phyloP scores from a whole-genome alignment of 352 stramenopile species.

The Pythium dissimile region DNA sequence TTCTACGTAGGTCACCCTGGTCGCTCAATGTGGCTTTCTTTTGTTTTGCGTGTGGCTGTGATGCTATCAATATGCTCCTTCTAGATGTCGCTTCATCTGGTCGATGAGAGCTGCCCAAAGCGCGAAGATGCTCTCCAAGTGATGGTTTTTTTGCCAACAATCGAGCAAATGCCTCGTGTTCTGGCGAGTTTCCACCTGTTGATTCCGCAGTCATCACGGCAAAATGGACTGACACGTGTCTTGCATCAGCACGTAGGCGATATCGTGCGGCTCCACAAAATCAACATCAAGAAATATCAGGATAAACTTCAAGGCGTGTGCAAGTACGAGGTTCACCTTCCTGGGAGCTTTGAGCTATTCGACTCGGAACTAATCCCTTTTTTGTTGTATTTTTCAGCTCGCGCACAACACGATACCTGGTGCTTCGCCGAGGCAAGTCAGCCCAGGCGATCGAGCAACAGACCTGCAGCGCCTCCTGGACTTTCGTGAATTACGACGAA shows the following conservation, averaged over 20 bases:
- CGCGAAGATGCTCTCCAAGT: constrained; percentile 54
- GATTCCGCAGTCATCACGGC: neutral
- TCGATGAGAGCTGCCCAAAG: constrained; percentile 56
- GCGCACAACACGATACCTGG: constrained; percentile 47
- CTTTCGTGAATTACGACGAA: constrained; percentile 55
- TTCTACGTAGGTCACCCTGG: constrained; percentile 46
- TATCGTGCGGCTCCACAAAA: constrained; percentile 75
- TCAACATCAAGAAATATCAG: constrained; percentile 63
- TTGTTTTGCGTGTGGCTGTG: too few relatives aligned
- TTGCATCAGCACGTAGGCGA: constrained; percentile 55
- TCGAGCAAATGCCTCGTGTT: constrained; percentile 58
- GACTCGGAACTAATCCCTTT: too few relatives aligned
- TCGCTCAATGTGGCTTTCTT: neutral
- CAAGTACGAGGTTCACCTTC: constrained; percentile 37
- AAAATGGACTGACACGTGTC: neutral
- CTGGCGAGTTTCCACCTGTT: constrained; percentile 29
- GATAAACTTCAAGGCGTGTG: constrained; percentile 53
- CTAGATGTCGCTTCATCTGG: constrained; percentile 72
- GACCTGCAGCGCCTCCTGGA: constrained; percentile 53
- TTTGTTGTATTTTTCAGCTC: constrained; percentile 26
- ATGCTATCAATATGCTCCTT: neutral
- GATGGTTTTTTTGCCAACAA: constrained; percentile 60
- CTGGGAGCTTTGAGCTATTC: too few relatives aligned
- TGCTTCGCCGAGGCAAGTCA: constrained; percentile 35
- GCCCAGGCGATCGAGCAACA: constrained; percentile 32